Evolutionary conservation across 2,329 filamentous ascomycete species (phyloP), one percentile per base, ranked within the genome.

Genomic region (Tolypocladium album): DNA sequence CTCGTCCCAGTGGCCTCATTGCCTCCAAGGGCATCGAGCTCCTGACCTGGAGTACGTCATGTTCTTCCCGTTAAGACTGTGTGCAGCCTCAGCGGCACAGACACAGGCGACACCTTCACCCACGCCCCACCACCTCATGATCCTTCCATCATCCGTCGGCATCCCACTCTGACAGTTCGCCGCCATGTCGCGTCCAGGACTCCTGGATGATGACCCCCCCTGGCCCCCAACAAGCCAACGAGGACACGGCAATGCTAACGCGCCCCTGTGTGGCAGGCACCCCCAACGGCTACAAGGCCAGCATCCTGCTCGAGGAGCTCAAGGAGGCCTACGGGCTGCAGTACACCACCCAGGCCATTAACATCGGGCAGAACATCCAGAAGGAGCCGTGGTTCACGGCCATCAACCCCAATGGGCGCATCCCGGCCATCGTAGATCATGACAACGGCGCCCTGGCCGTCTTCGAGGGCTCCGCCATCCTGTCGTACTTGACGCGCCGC

Each of bases 391-490:
- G 86, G 85, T 88, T 82, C 74, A 83, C 79, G 0, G 80, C 81
- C 43, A 68, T 85, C 38, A 81, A 80, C 61, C 85, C 85, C 43
- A 89, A 88, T 70, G 86, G 85, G 3, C 79, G 84, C 20, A 87
- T 88, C 65, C 84, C 85, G 2, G 84, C 82, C 55, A 80, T 88
- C 55, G 79, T 88, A 38, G 85, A 88, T 72, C 85, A 88, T 64
- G 83, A 88, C 70, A 79, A 83, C 62, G 75, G 75, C 60, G 79
- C 73, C 55, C 82, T 88, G 58, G 72, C 80, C 52, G 84, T 93
- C 36, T 93, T 92, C 67, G 90, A 94, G 72, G 87, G 86, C 53
- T 82, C 86, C 55, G 83, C 87, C 62, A 92, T 92, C 67, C 79
- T 92, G 67, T 78, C 83, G 61, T 93, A 93, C 71, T 79, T 93